phyloP scores from a whole-genome alignment of 768 basidiomycete species.

The Boletus rufocinnamomeus region DNA sequence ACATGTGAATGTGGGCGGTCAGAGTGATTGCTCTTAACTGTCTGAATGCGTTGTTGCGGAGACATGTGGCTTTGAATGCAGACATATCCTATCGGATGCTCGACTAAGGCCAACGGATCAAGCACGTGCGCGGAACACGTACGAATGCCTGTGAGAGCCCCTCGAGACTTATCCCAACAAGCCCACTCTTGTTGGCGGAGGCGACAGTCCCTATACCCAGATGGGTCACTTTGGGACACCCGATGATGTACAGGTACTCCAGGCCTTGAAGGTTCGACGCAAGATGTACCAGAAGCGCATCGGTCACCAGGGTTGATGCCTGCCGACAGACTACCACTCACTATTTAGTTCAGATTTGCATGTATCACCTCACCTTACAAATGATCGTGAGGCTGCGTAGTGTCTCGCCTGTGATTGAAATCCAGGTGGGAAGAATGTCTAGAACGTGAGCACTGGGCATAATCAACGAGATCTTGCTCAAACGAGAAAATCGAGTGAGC shows the following conservation, averaged over 20 bases:
- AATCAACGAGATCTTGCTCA: slow-evolving; percentile 64
- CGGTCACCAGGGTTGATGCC: slow-evolving; percentile 61
- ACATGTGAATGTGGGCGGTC: slow-evolving; percentile 43
- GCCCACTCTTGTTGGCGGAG: slow-evolving; percentile 44
- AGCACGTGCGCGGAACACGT: slow-evolving; percentile 21
- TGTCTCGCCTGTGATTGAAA: slow-evolving; percentile 42
- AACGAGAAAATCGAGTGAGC: slow-evolving; percentile 50
- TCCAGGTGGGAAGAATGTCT: slow-evolving; percentile 52
- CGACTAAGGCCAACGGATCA: slow-evolving; percentile 2
- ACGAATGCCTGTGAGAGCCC: slow-evolving; percentile 64
- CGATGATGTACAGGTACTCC: slow-evolving; percentile 60
- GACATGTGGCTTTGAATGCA: slow-evolving; percentile 44
- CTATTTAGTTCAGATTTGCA: neutral
- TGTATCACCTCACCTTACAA: slow-evolving; percentile 55
- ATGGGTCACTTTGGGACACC: slow-evolving; percentile 71
- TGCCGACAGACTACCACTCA: slow-evolving; percentile 26
- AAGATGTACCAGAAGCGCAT: slow-evolving; percentile 51
- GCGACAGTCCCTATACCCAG: slow-evolving; percentile 56
- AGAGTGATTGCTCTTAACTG: slow-evolving; percentile 60
- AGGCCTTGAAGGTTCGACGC: slow-evolving; percentile 52
- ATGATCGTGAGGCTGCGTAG: slow-evolving; percentile 64
- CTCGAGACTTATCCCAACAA: slow-evolving; percentile 61
- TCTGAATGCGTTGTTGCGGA: slow-evolving; percentile 37
- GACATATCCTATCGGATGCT: slow-evolving; percentile 50
- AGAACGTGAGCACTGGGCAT: slow-evolving; percentile 69